Evolutionary conservation across 2,329 filamentous ascomycete species (phyloP).

Genomic region (Fusarium pseudoanthophilum): DNA sequence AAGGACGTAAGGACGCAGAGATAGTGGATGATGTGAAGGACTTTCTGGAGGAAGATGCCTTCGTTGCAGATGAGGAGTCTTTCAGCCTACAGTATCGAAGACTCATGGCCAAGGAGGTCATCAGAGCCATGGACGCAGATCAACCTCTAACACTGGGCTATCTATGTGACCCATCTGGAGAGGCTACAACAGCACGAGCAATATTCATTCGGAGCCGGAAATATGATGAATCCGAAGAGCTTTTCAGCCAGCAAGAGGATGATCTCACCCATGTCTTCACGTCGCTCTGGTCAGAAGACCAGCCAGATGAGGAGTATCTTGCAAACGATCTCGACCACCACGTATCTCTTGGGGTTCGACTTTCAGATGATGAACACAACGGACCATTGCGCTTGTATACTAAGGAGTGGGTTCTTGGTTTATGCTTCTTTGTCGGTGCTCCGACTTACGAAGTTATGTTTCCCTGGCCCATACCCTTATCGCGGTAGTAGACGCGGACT

Average conservation of each 20-base stretch:
- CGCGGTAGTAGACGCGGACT: accelerated
- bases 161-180: slow-evolving; percentile 9
- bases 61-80: neutral
- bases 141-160: slow-evolving; percentile 25
- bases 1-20: neutral
- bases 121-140: slow-evolving; percentile 31
- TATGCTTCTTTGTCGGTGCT: slow-evolving; percentile 39
- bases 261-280: slow-evolving; percentile 24
- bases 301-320: slow-evolving; percentile 20
- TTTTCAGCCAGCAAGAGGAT: neutral
- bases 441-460: slow-evolving; percentile 30
- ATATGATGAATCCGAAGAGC: neutral
- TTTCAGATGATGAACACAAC: neutral
- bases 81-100: slow-evolving; percentile 33
- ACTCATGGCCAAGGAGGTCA: slow-evolving; percentile 31
- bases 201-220: slow-evolving; percentile 17
- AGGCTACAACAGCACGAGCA: slow-evolving; percentile 9
- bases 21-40: slow-evolving; percentile 4
- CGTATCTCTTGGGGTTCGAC: slow-evolving; percentile 34
- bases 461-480: slow-evolving; percentile 34
- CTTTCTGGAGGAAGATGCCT: slow-evolving; percentile 23
- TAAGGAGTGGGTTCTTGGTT: slow-evolving; percentile 35
- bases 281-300: slow-evolving; percentile 25
- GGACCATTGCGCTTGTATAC: slow-evolving; percentile 27
- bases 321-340: slow-evolving; percentile 38